phyloP scores from a whole-genome alignment of 2,329 filamentous ascomycete genomes.

The Aspergillus ruber region DNA sequence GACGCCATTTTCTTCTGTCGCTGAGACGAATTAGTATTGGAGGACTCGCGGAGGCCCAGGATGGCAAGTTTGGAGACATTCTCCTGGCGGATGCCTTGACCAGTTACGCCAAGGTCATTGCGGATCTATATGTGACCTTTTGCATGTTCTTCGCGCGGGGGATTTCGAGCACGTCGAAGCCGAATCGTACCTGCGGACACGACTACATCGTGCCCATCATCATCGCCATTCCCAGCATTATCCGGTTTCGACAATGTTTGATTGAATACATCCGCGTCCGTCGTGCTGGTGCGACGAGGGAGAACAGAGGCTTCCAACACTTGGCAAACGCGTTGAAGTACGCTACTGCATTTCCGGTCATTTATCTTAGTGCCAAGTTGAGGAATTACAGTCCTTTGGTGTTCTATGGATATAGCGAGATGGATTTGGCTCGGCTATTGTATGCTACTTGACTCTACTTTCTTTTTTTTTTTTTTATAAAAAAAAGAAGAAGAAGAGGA shows the following conservation, averaged over 20 bases:
- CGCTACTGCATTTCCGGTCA: constrained; percentile 85
- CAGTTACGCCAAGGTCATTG: constrained; percentile 87
- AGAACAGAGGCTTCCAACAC: constrained; percentile 75
- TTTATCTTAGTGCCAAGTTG: constrained; percentile 70
- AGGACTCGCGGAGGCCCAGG: constrained; percentile 74
- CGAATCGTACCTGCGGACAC: constrained; percentile 76
- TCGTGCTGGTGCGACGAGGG: constrained; percentile 39
- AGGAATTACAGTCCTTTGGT: constrained; percentile 52
- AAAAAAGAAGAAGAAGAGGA: too few relatives aligned
- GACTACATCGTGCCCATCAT: constrained; percentile 74
- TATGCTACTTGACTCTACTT: constrained; percentile 22
- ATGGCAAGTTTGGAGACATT: constrained; percentile 93
- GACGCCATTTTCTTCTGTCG: constrained; percentile 67
- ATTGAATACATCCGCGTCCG: constrained; percentile 76
- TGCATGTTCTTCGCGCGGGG: constrained; percentile 81
- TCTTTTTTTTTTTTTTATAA: too few relatives aligned
- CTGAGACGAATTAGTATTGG: constrained; percentile 75
- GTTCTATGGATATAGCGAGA: constrained; percentile 47
- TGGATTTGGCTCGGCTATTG: constrained; percentile 52
- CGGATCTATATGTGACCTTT: constrained; percentile 77
- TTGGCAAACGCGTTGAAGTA: constrained; percentile 94
- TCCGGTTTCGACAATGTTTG: constrained; percentile 85
- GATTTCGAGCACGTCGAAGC: constrained; percentile 68
- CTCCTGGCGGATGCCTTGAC: constrained; percentile 90
- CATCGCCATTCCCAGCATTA: constrained; percentile 73